phyloP scores from a whole-genome alignment of 2,329 filamentous ascomycete genomes.

The Penicillium occitanis region DNA sequence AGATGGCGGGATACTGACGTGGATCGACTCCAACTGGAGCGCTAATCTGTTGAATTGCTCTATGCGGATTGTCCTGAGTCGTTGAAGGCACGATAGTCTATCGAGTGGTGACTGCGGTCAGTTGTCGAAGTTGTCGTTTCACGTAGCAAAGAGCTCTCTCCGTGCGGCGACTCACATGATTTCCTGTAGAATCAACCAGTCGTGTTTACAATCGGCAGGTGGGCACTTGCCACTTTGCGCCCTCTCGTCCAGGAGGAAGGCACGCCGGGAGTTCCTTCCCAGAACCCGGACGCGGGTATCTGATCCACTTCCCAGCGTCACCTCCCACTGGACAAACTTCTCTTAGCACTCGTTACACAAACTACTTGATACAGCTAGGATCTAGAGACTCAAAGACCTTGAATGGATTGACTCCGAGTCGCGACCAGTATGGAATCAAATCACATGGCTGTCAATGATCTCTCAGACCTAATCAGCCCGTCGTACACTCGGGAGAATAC shows the following conservation, averaged over 20 bases:
- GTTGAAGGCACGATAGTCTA: neutral
- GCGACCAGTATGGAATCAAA: neutral
- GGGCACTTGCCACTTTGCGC: conserved; percentile 9
- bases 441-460: neutral
- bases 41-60: neutral
- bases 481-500: neutral
- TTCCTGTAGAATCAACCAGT: neutral
- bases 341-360: neutral
- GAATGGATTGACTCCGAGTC: neutral
- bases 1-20: neutral
- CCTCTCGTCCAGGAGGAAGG: neutral
- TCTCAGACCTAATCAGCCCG: neutral
- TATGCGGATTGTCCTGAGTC: neutral
- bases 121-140: neutral
- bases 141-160: neutral
- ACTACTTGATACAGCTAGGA: neutral
- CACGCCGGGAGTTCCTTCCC: neutral
- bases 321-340: neutral
- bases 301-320: neutral
- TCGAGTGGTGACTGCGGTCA: neutral
- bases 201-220: conserved; percentile 13
- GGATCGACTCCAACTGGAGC: neutral
- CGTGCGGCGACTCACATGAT: conserved; percentile 9
- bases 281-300: neutral
- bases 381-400: neutral